phyloP scores from a whole-genome alignment of 2,329 filamentous ascomycete species.

The Gremmenia infestans region DNA sequence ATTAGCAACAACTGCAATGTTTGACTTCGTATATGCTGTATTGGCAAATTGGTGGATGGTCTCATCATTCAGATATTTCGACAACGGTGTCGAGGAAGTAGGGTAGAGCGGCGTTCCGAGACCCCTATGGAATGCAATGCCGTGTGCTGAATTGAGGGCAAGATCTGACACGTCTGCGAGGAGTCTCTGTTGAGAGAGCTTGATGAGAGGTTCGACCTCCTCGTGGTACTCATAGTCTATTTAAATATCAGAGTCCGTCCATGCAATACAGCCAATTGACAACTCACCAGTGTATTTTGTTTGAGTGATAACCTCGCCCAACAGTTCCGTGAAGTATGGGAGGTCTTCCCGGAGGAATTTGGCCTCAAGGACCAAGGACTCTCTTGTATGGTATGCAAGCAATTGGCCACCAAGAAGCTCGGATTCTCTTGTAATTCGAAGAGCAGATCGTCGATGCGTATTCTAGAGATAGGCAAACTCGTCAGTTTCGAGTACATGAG shows the following conservation, averaged over 20 bases:
- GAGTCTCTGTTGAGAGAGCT: slow-evolving; percentile 70
- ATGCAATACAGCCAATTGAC: slow-evolving; percentile 8
- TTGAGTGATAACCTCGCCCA: slow-evolving; percentile 83
- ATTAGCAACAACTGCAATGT: slow-evolving; percentile 87
- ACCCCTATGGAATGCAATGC: slow-evolving; percentile 86
- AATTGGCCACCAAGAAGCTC: slow-evolving; percentile 94
- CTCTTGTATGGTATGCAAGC: slow-evolving; percentile 81
- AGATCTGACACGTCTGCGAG: slow-evolving; percentile 58
- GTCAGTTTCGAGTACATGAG: slow-evolving; percentile 5
- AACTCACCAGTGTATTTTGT: slow-evolving; percentile 79
- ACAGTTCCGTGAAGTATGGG: slow-evolving; percentile 93
- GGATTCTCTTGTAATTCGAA: slow-evolving; percentile 90
- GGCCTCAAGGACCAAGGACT: slow-evolving; percentile 86
- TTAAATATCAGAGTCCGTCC: slow-evolving; percentile 3
- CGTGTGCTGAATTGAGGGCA: slow-evolving; percentile 81
- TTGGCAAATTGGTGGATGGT: slow-evolving; percentile 71
- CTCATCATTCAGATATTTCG: slow-evolving; percentile 75
- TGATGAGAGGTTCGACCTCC: slow-evolving; percentile 73
- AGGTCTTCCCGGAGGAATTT: slow-evolving; percentile 95
- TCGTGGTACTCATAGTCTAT: slow-evolving; percentile 87
- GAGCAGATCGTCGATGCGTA: slow-evolving; percentile 80
- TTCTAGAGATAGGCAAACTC: slow-evolving; percentile 46
- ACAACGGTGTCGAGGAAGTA: slow-evolving; percentile 63
- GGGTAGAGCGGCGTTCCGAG: slow-evolving; percentile 77
- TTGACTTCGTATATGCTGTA: slow-evolving; percentile 79